phyloP scores from a whole-genome alignment of 768 basidiomycete genomes.

The Calocybe gangraenosa region DNA sequence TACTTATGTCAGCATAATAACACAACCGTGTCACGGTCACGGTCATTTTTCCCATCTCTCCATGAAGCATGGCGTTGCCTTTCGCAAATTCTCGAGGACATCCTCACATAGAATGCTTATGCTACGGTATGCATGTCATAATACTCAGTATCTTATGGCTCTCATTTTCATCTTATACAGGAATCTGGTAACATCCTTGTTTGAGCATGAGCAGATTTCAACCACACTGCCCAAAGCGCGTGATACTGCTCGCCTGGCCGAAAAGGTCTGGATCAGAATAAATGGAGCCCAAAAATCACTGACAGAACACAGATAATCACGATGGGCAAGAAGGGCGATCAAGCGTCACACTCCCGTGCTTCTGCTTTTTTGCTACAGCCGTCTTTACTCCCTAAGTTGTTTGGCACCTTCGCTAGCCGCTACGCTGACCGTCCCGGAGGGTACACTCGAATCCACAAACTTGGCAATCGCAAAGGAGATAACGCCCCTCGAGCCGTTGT shows the following conservation, averaged over 20 bases:
- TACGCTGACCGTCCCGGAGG: conserved; percentile 85
- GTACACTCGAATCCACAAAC: conserved; percentile 92
- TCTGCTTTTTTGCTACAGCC: conserved; percentile 76
- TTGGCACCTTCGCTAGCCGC: conserved; percentile 72
- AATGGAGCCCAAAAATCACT: neutral
- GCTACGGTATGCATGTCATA: conserved; percentile 59
- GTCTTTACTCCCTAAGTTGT: conserved; percentile 74
- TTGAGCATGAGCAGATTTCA: conserved; percentile 93
- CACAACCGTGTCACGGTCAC: no score
- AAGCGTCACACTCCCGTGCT: conserved; percentile 66
- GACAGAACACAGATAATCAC: conserved; percentile 69
- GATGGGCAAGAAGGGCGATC: conserved; percentile 81
- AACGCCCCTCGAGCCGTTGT: conserved; percentile 90
- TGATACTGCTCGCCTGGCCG: conserved; percentile 86
- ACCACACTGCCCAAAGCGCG: conserved; percentile 95
- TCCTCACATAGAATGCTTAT: conserved; percentile 91
- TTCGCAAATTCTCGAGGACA: conserved; percentile 88
- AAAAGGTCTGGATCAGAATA: conserved; percentile 56
- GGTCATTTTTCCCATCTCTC: conserved; percentile 1
- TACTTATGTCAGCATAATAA: no score
- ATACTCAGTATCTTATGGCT: neutral
- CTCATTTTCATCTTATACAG: conserved; percentile 34
- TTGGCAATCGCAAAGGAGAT: conserved; percentile 87
- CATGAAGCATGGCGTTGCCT: conserved; percentile 95
- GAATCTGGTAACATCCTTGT: conserved; percentile 89